Evolutionary conservation across 306 rosid genomes (phyloP), one percentile per base, ranked within the genome.

Genomic region (Luffa acutangula): DNA sequence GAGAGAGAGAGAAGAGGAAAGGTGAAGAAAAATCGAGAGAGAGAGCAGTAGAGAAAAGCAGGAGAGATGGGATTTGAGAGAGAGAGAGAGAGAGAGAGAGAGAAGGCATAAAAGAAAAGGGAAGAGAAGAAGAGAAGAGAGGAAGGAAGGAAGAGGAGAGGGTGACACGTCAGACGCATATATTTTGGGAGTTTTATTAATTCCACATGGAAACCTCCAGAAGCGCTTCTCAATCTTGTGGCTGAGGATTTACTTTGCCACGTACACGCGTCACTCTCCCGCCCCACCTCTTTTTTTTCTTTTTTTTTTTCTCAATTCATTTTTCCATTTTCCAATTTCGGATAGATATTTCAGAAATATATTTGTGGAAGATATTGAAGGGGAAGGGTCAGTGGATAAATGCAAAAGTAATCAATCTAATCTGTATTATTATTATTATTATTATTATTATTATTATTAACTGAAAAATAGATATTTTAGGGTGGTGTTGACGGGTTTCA

Each of bases 191-290:
- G 52, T 80, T 83, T 11, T 33, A 25, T 37, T 51, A 66, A 53
- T 58, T 53, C 80, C 37, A 64, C 70, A 33, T 33, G 37, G 93
- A 89, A 84, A 75, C 80, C 79, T 87, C 97, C 79, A 82, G 94
- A 92, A 92, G 79, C 42, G 18, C 6, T 67, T 37, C 17, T 58
- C 75, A 79, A 86, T 67, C 86, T 88, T 92, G 97, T 90, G 97
- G 94, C 93, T 87, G 87, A 89, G 82, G 83, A 86, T 76, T 85
- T 57, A 67, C 75, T 58, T 81, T 60, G 5, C 79, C 77, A 15
- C 7, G 4, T 82, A 86, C 94, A 90, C 94, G 87, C 87, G 94
- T 87, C 89, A 52, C 7, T 42, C 51, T 66, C 7, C 52, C 36
- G 12, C 21, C 13, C 14, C 4, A 3, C 75, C 13, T 18, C 25